Percentiles rank a stretch among this genome's conserved stretches.
These are phyloP conservation scores for Globisporangium heterothallicum DNA, from an alignment of 352 stramenopile genomes.

Conservation along the genomic window DNA sequence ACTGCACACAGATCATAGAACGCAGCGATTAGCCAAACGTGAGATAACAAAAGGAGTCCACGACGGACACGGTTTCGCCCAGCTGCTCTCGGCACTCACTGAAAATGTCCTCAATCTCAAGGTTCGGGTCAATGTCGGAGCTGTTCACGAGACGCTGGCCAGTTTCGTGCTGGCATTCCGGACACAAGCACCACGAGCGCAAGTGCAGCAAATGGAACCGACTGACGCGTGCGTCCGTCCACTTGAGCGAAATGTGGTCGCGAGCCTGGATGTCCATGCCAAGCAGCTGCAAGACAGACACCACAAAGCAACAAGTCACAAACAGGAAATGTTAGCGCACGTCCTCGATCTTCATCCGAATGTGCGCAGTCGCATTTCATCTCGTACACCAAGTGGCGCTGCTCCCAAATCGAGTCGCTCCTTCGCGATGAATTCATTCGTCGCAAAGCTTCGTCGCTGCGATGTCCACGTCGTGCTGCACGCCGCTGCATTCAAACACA, in stretches of 20 bases:
- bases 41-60: not conserved
- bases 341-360: too few relatives aligned
- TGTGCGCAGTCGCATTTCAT: not conserved
- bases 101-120: slow-evolving; percentile 73
- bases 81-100: slow-evolving; percentile 39
- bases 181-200: slow-evolving; percentile 70
- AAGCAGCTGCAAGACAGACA: slow-evolving; percentile 31
- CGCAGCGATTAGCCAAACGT: too few relatives aligned
- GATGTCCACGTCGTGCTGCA: not conserved
- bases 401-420: not conserved
- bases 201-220: slow-evolving; percentile 75
- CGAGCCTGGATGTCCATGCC: slow-evolving; percentile 65
- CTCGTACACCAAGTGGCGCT: slow-evolving; percentile 6
- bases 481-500: not conserved
- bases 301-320: not conserved
- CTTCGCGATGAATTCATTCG: slow-evolving; percentile 20
- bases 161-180: slow-evolving; percentile 64
- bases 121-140: slow-evolving; percentile 42
- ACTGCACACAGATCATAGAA: slow-evolving; percentile 26
- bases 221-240: slow-evolving; percentile 62
- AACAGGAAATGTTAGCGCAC: too few relatives aligned
- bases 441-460: slow-evolving; percentile 16
- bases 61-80: too few relatives aligned
- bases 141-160: slow-evolving; percentile 80
- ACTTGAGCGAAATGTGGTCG: slow-evolving; percentile 74